Conservation (phyloP, 2,329 filamentous ascomycete species). For the Neoarthrinium moseri region DNA sequence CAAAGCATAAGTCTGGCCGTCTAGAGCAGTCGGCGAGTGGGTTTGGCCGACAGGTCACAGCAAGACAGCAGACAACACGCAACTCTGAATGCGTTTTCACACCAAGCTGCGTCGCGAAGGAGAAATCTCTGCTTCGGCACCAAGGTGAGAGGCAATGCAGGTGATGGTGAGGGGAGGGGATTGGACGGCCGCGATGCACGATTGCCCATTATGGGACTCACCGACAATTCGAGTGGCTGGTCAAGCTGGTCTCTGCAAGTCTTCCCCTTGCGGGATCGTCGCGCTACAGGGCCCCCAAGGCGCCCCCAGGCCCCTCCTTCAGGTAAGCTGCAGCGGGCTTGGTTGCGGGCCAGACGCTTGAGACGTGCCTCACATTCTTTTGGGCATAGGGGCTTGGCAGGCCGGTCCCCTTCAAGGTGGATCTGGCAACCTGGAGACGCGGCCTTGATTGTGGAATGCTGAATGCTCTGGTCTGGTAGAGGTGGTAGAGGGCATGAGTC, state of each 20-base stretch:
- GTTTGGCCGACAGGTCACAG: too few species aligned
- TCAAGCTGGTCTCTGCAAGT: too few species aligned
- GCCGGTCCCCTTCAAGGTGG: too few species aligned
- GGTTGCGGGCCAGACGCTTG: too few species aligned
- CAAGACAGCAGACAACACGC: conserved; percentile 1
- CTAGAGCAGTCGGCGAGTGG: background rate
- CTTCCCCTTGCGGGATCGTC: too few species aligned
- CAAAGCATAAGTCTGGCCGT: conserved; percentile 7
- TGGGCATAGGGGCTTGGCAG: too few species aligned
- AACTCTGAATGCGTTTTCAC: too few species aligned
- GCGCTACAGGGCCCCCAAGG: background rate
- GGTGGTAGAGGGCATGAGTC: background rate
- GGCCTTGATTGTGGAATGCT: too few species aligned
- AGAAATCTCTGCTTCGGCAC: background rate
- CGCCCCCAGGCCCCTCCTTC: conserved; percentile 4
- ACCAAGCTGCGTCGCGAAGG: background rate
- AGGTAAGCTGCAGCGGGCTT: too few species aligned
- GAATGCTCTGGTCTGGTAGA: too few species aligned
- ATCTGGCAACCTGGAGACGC: too few species aligned
- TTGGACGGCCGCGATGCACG: conserved; percentile 5
- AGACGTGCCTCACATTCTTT: too few species aligned
- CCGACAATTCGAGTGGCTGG: conserved; percentile 36
- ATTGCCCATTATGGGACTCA: conserved; percentile 18
- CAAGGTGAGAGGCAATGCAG: conserved; percentile 6
- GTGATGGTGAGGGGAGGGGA: conserved; percentile 5